Conservation (phyloP, 2,329 filamentous ascomycete genomes). For the Incumbomyces lentus region DNA sequence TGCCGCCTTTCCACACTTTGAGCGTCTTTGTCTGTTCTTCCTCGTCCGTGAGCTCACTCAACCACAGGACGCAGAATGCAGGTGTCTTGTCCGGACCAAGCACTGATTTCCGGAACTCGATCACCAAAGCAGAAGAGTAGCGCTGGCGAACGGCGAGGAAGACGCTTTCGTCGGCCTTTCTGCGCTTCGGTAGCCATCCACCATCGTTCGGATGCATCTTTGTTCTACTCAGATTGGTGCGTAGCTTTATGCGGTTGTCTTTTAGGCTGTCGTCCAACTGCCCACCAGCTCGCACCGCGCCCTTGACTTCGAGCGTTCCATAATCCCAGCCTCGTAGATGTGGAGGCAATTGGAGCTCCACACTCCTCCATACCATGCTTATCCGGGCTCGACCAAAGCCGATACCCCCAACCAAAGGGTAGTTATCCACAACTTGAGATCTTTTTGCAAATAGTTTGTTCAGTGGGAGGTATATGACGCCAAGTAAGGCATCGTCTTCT, state of each 20-base stretch:
- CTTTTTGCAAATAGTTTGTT: constrained; percentile 50
- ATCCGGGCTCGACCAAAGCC: constrained; percentile 59
- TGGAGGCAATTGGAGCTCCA: constrained; percentile 51
- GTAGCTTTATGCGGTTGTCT: constrained; percentile 48
- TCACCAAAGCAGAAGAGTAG: constrained; percentile 22
- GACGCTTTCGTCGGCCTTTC: constrained; percentile 9
- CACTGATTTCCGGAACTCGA: constrained; percentile 23
- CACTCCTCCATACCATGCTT: constrained; percentile 62
- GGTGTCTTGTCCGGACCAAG: constrained; percentile 22
- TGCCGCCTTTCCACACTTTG: constrained; percentile 56
- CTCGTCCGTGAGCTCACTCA: constrained; percentile 57
- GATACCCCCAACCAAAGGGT: constrained; percentile 60
- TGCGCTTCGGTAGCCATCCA: constrained; percentile 17
- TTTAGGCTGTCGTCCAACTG: constrained; percentile 34
- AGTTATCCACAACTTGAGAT: constrained; percentile 56
- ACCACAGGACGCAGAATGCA: constrained; percentile 23
- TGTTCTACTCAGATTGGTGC: constrained; percentile 46
- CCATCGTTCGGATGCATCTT: constrained; percentile 59
- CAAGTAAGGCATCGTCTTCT: constrained; percentile 59
- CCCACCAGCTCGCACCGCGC: constrained; percentile 36
- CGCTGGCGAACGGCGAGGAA: constrained; percentile 24
- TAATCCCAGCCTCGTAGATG: constrained; percentile 59
- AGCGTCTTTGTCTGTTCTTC: constrained; percentile 50
- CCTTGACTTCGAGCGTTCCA: constrained; percentile 57
- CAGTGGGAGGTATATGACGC: constrained; percentile 59